Conservation (phyloP, 768 basidiomycete genomes). For the Tephrocybe sp. region DNA sequence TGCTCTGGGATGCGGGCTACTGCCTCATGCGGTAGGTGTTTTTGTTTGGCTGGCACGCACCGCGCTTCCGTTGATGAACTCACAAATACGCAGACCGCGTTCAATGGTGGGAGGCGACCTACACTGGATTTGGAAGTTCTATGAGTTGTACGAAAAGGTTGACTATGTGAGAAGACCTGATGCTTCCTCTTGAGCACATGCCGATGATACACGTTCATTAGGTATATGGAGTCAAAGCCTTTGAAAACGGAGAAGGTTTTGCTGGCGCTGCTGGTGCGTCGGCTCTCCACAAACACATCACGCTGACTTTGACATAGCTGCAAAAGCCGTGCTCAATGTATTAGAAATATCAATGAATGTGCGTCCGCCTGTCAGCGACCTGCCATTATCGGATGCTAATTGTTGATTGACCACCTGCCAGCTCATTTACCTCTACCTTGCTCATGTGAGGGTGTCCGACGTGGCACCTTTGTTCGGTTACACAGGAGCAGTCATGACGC, state of each 20-base stretch:
- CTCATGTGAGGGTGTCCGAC: conserved; percentile 47
- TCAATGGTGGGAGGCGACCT: conserved; percentile 69
- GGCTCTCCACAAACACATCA: neutral
- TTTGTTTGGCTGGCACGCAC: conserved; percentile 38
- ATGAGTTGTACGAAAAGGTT: conserved; percentile 64
- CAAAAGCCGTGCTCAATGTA: conserved; percentile 71
- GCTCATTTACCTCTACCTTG: conserved; percentile 62
- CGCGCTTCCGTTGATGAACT: neutral
- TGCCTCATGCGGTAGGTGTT: conserved; percentile 31
- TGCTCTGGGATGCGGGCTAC: conserved; percentile 74
- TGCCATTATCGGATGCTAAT: conserved; percentile 8
- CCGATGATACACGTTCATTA: conserved; percentile 22
- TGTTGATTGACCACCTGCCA: conserved; percentile 19
- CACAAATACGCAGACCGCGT: conserved; percentile 30
- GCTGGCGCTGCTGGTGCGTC: conserved; percentile 69
- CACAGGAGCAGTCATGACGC: conserved; percentile 65
- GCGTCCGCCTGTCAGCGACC: conserved; percentile 11
- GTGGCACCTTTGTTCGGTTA: conserved; percentile 74
- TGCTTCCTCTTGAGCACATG: conserved; percentile 6
- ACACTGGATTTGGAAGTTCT: conserved; percentile 82
- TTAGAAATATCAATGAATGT: conserved; percentile 71
- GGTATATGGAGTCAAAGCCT: conserved; percentile 72
- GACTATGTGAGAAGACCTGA: conserved; percentile 25
- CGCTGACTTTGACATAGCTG: conserved; percentile 3
- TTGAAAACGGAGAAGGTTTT: conserved; percentile 66